A percentile compares a stretch with the other conserved stretches of the same genome.
phyloP scores from a whole-genome alignment of 441 rosid genomes.

The Francoa sonchifolia region DNA sequence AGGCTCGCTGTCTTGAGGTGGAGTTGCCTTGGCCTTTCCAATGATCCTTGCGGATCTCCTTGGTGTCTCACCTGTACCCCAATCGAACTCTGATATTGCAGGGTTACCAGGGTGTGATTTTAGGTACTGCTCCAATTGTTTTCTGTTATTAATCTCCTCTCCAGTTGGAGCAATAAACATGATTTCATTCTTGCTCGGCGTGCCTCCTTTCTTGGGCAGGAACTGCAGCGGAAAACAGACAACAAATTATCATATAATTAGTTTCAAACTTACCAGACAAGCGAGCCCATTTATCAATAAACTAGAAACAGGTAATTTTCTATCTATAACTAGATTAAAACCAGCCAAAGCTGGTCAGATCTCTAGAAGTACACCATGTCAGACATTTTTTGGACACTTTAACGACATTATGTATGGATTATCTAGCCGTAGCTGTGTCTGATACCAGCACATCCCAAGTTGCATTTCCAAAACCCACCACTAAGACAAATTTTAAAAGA shows the following conservation, averaged over 20 bases:
- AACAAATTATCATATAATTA: slow-evolving; percentile 4
- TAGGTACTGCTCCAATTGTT: slow-evolving; percentile 77
- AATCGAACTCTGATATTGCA: slow-evolving; percentile 53
- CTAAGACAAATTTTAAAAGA: no score
- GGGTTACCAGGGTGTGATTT: slow-evolving; percentile 74
- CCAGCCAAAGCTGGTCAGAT: no score
- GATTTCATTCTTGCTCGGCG: slow-evolving; percentile 62
- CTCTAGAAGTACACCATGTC: no score
- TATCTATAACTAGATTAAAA: no score
- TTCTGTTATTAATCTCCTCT: slow-evolving; percentile 56
- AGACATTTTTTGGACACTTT: no score
- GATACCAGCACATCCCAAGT: no score
- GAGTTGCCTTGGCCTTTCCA: slow-evolving; percentile 59
- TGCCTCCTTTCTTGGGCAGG: slow-evolving; percentile 46
- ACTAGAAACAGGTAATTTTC: no score
- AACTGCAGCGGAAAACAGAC: no score
- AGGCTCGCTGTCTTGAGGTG: slow-evolving; percentile 61
- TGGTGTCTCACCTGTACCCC: slow-evolving; percentile 88
- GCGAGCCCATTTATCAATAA: no score
- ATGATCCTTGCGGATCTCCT: slow-evolving; percentile 87
- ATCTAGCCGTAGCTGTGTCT: no score
- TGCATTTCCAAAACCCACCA: no score
- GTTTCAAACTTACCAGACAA: background rate
- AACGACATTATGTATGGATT: no score
- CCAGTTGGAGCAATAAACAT: slow-evolving; percentile 83